Evolutionary conservation across 2,329 filamentous ascomycete species (phyloP).

Genomic region (Diaporthe destruens): DNA sequence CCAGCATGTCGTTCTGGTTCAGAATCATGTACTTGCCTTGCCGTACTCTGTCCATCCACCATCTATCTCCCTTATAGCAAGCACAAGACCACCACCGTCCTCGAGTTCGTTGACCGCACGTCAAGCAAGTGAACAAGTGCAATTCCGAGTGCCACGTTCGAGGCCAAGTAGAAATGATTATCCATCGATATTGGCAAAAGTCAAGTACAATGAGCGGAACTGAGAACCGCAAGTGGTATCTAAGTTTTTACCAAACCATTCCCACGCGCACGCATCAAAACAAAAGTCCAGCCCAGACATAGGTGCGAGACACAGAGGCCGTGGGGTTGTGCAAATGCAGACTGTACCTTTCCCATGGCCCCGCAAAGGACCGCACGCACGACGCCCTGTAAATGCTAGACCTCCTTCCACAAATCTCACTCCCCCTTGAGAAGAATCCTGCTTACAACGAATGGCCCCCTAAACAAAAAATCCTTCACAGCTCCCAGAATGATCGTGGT

Average conservation of each 20-base stretch:
- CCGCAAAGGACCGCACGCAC: constrained; percentile 26
- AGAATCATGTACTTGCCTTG: too few relatives aligned
- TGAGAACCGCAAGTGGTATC: constrained; percentile 37
- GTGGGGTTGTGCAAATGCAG: neutral
- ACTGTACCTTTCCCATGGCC: constrained; percentile 1
- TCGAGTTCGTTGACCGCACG: neutral
- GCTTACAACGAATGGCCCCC: constrained; percentile 8
- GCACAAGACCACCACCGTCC: neutral
- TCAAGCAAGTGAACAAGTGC: neutral
- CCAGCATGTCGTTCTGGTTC: neutral
- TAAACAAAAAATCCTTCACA: constrained; percentile 17
- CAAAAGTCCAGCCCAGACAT: constrained; percentile 20
- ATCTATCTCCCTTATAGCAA: too few relatives aligned
- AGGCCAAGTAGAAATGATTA: neutral
- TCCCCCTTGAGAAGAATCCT: neutral
- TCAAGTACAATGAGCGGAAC: constrained; percentile 32
- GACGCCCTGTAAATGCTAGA: constrained; percentile 38
- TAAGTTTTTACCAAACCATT: constrained; percentile 23
- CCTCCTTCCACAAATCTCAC: neutral
- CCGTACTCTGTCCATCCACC: too few relatives aligned
- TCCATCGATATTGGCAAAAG: constrained; percentile 25
- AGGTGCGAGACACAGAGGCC: neutral
- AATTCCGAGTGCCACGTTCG: neutral
- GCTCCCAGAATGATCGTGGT: constrained; percentile 34
- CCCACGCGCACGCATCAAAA: constrained; percentile 13